Evolutionary conservation across 164 flowering plant genomes (phyloP).

Genomic region (Vitis amurensis): DNA sequence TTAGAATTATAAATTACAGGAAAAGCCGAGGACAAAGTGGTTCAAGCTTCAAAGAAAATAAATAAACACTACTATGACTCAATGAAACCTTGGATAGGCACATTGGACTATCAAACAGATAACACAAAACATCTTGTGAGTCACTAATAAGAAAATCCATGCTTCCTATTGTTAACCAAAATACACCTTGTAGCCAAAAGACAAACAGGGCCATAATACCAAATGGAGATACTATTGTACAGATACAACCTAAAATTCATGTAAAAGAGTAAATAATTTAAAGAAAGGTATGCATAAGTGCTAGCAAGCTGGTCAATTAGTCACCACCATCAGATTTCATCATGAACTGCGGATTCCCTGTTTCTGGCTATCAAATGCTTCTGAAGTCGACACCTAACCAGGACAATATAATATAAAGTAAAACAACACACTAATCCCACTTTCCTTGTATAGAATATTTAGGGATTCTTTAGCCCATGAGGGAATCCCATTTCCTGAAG

Average conservation of each 20-base stretch:
- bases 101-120: too few relatives aligned
- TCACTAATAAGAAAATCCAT: too few relatives aligned
- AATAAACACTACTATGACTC: too few relatives aligned
- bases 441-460: conserved; percentile 15
- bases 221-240: too few relatives aligned
- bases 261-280: background rate
- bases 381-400: background rate
- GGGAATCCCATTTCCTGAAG: conserved; percentile 11
- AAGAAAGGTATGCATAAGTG: background rate
- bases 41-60: too few relatives aligned
- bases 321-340: background rate
- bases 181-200: too few relatives aligned
- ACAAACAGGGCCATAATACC: too few relatives aligned
- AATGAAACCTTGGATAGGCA: too few relatives aligned
- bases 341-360: background rate
- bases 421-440: conserved; percentile 9
- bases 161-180: too few relatives aligned
- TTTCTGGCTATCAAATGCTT: background rate
- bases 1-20: background rate
- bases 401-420: background rate
- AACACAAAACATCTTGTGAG: too few relatives aligned
- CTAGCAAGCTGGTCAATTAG: background rate
- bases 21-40: background rate
- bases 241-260: background rate
- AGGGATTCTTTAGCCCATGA: background rate